A percentile compares a stretch with the other conserved stretches of the same genome.
These are phyloP conservation scores for Pichia nanzhaoensis DNA, from an alignment of 805 yeast genomes.

Conservation along the genomic window DNA sequence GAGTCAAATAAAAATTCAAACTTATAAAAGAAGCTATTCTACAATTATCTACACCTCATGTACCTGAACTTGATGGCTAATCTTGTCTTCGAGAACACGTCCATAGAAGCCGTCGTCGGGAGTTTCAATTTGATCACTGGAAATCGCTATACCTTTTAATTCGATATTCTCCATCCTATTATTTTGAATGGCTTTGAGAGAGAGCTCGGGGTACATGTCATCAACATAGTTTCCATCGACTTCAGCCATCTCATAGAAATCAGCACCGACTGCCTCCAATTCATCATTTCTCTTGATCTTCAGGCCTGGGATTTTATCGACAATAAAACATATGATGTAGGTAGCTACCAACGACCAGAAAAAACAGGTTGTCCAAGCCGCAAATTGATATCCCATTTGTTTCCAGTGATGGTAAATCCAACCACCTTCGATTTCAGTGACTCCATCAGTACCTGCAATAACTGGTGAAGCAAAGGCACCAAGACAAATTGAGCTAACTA, in stretches of 20 bases:
- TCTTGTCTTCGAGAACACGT: too few species aligned
- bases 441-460: slow-evolving; percentile 39
- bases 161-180: background rate
- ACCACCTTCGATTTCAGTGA: slow-evolving; percentile 38
- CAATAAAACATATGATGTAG: slow-evolving; percentile 36
- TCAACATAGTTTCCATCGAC: slow-evolving; percentile 29
- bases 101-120: too few species aligned
- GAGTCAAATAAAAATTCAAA: background rate
- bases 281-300: slow-evolving; percentile 38
- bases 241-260: slow-evolving; percentile 45
- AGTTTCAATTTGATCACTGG: slow-evolving; percentile 4
- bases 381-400: slow-evolving; percentile 42
- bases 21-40: too few species aligned
- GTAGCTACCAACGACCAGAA: slow-evolving; percentile 43
- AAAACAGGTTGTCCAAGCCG: slow-evolving; percentile 35
- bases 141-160: slow-evolving; percentile 1
- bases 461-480: slow-evolving; percentile 41
- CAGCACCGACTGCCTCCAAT: slow-evolving; percentile 48
- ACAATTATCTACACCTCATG: too few species aligned
- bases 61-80: too few species aligned
- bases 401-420: slow-evolving; percentile 41
- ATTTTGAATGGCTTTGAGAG: slow-evolving; percentile 11
- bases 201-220: slow-evolving; percentile 12
- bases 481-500: slow-evolving; percentile 35
- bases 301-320: slow-evolving; percentile 46